phyloP scores from a whole-genome alignment of 805 yeast species.

The Candida germanica region DNA sequence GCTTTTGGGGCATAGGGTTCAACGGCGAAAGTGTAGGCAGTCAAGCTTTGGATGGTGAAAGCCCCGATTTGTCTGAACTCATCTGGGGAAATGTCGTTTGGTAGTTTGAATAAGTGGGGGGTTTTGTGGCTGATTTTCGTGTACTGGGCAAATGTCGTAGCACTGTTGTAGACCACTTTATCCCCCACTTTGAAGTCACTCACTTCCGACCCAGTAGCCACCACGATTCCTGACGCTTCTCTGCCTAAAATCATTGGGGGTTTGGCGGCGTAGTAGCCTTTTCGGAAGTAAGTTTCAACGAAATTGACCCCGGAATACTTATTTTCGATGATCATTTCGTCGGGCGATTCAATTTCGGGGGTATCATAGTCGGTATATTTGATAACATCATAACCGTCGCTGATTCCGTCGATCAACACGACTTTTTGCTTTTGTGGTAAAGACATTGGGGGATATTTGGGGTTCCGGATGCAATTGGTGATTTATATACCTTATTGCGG shows the following conservation, averaged over 20 bases:
- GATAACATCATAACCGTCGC: constrained; percentile 56
- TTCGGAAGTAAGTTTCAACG: constrained; percentile 80
- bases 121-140: constrained; percentile 42
- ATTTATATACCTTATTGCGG: too few species aligned
- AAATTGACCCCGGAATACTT: constrained; percentile 76
- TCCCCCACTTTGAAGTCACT: constrained; percentile 62
- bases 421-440: constrained; percentile 60
- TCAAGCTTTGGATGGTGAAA: constrained; percentile 66
- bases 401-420: constrained; percentile 48
- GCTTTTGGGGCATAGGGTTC: constrained; percentile 65
- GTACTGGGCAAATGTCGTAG: constrained; percentile 68
- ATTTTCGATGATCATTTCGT: constrained; percentile 68
- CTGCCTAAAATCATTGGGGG: constrained; percentile 68
- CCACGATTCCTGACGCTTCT: constrained; percentile 71
- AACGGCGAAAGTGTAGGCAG: constrained; percentile 67
- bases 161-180: constrained; percentile 55
- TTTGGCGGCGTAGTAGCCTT: constrained; percentile 63
- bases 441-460: neutral
- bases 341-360: constrained; percentile 50
- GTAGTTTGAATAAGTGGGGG: constrained; percentile 46
- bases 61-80: constrained; percentile 57
- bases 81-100: constrained; percentile 46
- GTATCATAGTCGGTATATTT: constrained; percentile 55
- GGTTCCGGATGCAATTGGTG: too few species aligned
- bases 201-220: constrained; percentile 59